Base-by-base conservation (phyloP, 164 flowering plant species). In the Litsea cubeba region DNA sequence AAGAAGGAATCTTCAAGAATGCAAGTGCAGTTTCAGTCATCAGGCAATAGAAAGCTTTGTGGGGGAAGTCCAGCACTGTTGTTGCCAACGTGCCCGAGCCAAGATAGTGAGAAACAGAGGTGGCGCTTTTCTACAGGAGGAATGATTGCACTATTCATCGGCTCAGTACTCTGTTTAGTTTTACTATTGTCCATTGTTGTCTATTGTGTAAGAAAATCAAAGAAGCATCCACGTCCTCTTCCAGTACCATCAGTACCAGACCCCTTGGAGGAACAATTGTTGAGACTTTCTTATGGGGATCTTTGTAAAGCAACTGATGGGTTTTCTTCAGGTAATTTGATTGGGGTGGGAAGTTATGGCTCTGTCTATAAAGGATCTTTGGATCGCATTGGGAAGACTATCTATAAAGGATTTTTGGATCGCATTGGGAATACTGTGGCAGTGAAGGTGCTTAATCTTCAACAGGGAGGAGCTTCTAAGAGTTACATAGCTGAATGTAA, bases 31-130 rank as follows among this genome's bases (percentile, higher is more conserved):
- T 82, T 7, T 76, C 80, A 10, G 5, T 85, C 1, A 1, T 20
- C 0, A n/a, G 85, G 85, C 75, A 87, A 87, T 51, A 50, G 5
- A 0, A 40, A 66, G 35, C 81, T 87, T 20, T 87, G 88, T 75
- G 85, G 87, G 6, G 88, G 86, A 5, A 69, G 79, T 1, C 35
- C 74, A 2, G 50, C 67, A 50, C 62, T 86, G 12, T 35, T 74
- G 2, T 74, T 87, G 62, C 83, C 82, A 6, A 14, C 32, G 5
- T 85, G 88, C 78, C 30, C 60, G 11, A 14, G 25, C 64, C 25
- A 10, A 50, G 22, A 17, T 10, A 50, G 40, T 4, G 65, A 73
- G 63, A 73, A 49, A 65, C 70, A 23, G 17, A 17, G 67, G 26
- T 0, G 7, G 63, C 26, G 6, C 26, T 28, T 14, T 23, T 23